Evolutionary conservation across 1,139 yeast species (phyloP).

Genomic region (Debaryomyces fabryi): DNA sequence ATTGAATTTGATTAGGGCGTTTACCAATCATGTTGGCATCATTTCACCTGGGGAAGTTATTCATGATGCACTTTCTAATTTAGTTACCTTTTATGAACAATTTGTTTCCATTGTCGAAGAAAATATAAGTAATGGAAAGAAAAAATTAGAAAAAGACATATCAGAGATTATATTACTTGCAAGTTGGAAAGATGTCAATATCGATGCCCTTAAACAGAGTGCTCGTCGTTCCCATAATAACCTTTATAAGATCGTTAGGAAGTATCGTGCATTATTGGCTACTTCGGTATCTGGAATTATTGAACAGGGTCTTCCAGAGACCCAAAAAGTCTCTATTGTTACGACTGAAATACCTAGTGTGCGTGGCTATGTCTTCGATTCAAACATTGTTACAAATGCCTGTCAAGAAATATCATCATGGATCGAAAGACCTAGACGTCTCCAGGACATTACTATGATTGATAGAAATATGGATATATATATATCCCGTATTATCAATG

Average conservation of each 20-base stretch:
- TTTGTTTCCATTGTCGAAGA: constrained; percentile 54
- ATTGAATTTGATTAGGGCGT: constrained; percentile 61
- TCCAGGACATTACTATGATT: constrained; percentile 54
- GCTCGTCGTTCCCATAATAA: constrained; percentile 85
- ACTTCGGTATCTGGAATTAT: constrained; percentile 58
- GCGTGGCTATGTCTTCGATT: constrained; percentile 19
- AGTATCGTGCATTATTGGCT: constrained; percentile 68
- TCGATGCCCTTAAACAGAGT: constrained; percentile 91
- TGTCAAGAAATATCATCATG: constrained; percentile 44
- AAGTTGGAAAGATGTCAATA: constrained; percentile 96
- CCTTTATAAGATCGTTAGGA: constrained; percentile 81
- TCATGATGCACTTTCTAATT: constrained; percentile 57
- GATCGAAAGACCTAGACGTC: constrained; percentile 56
- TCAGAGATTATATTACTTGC: constrained; percentile 85
- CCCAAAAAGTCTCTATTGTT: constrained; percentile 15
- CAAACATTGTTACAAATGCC: constrained; percentile 15
- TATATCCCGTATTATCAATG: constrained; percentile 36
- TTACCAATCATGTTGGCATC: constrained; percentile 51
- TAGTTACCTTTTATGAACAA: constrained; percentile 67
- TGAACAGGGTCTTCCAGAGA: constrained; percentile 56
- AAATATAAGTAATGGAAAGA: constrained; percentile 48
- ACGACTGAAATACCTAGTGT: constrained; percentile 17
- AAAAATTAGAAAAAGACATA: constrained; percentile 72
- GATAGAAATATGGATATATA: constrained; percentile 58
- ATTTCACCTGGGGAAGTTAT: constrained; percentile 24